Percentiles rank a stretch among this genome's conserved stretches.
Evolutionary conservation across 345 rosid species (phyloP).

Genomic region (Citrus sp.): DNA sequence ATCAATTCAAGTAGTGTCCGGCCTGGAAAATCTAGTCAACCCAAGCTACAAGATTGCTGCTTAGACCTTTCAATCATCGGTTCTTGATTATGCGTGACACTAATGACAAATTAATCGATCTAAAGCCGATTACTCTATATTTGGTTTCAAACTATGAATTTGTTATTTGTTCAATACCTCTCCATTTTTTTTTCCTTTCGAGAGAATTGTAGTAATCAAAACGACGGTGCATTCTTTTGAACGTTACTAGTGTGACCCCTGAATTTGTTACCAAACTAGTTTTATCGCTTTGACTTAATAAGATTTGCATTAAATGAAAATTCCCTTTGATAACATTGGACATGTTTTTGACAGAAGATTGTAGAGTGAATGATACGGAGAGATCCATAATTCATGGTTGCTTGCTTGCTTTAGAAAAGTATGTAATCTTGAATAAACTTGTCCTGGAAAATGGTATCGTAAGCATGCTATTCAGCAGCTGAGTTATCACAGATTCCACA

Average conservation of each 20-base stretch:
- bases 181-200: not conserved
- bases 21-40: slow-evolving; percentile 82
- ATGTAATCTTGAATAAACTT: not conserved
- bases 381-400: no score
- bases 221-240: slow-evolving; percentile 24
- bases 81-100: not conserved
- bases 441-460: not conserved
- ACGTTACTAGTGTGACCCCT: no score
- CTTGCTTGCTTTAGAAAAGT: not conserved
- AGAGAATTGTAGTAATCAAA: not conserved
- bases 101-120: not conserved
- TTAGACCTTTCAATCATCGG: slow-evolving; percentile 27
- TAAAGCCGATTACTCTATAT: not conserved
- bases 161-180: slow-evolving; percentile 1
- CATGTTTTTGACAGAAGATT: not conserved
- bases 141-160: not conserved
- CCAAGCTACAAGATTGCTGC: slow-evolving; percentile 97
- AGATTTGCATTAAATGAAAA: not conserved
- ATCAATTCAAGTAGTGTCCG: slow-evolving; percentile 88
- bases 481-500: not conserved
- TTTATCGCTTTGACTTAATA: not conserved
- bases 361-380: no score
- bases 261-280: not conserved
- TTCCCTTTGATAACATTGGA: not conserved
- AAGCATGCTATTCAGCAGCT: not conserved